Percentiles rank a stretch among this genome's conserved stretches.
These are phyloP conservation scores for Pulicaria dysenterica DNA, from an alignment of 129 eudicot species.

Conservation along the genomic window DNA sequence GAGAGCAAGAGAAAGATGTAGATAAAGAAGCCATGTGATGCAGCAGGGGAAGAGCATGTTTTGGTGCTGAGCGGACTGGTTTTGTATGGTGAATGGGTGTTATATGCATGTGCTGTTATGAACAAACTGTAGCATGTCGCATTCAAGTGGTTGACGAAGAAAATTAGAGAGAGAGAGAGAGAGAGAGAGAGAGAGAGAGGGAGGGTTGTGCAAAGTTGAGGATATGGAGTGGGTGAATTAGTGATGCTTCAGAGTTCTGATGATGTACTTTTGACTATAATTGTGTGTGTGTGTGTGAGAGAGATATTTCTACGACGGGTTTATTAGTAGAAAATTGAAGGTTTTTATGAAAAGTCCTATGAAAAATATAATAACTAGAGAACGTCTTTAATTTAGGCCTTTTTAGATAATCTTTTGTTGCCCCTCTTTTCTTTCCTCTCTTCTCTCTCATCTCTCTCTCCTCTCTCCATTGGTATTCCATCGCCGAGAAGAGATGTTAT, in stretches of 20 bases:
- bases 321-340: no score
- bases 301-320: no score
- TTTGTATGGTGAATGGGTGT: slow-evolving; percentile 10
- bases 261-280: background rate
- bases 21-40: background rate
- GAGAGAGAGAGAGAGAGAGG: slow-evolving; percentile 12
- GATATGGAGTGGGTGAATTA: slow-evolving; percentile 19
- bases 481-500: no score
- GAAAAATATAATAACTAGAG: no score
- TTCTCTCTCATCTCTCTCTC: no score
- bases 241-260: background rate
- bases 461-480: no score
- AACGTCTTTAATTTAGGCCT: no score
- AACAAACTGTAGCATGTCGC: background rate
- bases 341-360: no score
- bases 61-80: slow-evolving; percentile 28
- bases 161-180: background rate
- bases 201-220: slow-evolving; percentile 13
- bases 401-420: no score
- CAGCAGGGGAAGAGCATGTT: slow-evolving; percentile 13
- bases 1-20: slow-evolving; percentile 1
- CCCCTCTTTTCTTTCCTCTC: no score
- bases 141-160: slow-evolving; percentile 6
- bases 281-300: no score
- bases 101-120: background rate